phyloP scores from a whole-genome alignment of 148 eudicot genomes.

The Linanthus parryae region DNA sequence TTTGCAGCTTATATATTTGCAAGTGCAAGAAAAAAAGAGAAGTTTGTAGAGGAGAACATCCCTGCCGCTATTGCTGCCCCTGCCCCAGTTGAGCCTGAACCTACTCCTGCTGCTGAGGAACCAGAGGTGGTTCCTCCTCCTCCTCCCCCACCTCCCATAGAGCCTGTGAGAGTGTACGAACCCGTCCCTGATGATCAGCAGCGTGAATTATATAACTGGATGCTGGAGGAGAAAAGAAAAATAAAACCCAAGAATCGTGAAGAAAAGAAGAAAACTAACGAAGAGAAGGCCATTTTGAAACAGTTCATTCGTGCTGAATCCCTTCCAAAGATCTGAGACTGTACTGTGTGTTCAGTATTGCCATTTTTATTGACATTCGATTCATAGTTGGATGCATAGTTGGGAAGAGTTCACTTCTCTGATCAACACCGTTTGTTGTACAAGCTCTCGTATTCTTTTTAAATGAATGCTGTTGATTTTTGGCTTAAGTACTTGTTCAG shows the following conservation, averaged over 20 bases:
- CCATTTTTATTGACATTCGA: no score
- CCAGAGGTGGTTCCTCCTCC: no score
- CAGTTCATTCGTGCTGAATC: conserved; percentile 48
- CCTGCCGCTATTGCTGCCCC: conserved; percentile 22
- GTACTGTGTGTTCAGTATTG: no score
- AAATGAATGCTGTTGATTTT: no score
- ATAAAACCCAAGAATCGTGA: conserved; percentile 36
- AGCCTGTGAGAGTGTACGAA: conserved; percentile 38
- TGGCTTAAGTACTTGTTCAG: no score
- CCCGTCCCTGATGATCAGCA: conserved; percentile 63
- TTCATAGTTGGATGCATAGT: no score
- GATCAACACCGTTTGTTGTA: no score
- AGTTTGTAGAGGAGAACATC: conserved; percentile 22
- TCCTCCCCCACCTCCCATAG: conserved; percentile 27
- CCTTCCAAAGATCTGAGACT: no score
- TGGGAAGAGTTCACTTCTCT: no score
- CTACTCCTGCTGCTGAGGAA: conserved; percentile 21
- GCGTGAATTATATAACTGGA: conserved; percentile 67
- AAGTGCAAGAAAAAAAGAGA: conserved; percentile 44
- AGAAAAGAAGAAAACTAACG: conserved; percentile 51
- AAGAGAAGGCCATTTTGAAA: conserved; percentile 64
- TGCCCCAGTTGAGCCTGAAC: conserved; percentile 20
- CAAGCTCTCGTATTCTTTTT: no score
- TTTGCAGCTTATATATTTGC: conserved; percentile 72
- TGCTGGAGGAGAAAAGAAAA: conserved; percentile 65